Conservation (phyloP, 1,139 yeast genomes). For the Saccharomyces hybrid region DNA sequence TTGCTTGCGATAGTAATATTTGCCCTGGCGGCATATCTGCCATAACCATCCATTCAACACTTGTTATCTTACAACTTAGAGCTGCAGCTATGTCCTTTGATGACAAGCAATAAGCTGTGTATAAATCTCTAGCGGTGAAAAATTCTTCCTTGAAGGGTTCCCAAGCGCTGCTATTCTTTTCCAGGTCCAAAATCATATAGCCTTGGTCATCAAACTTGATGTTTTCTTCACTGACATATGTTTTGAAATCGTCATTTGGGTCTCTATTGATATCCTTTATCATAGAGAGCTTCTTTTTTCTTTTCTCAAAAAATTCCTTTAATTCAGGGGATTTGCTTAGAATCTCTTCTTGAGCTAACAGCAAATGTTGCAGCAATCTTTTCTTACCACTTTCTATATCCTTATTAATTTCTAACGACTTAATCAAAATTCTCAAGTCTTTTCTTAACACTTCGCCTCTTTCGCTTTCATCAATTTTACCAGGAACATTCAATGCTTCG, state of each 20-base stretch:
- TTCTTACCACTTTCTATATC: slow-evolving; percentile 51
- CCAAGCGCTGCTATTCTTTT: slow-evolving; percentile 44
- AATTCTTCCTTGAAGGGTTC: slow-evolving; percentile 69
- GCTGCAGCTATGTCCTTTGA: slow-evolving; percentile 62
- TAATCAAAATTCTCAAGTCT: slow-evolving; percentile 61
- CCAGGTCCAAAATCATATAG: slow-evolving; percentile 27
- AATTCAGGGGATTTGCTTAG: slow-evolving; percentile 32
- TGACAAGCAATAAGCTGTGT: slow-evolving; percentile 58
- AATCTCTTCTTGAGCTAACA: slow-evolving; percentile 58
- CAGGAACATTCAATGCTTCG: slow-evolving; percentile 41
- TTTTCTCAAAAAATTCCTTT: slow-evolving; percentile 26
- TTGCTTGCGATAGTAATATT: slow-evolving; percentile 57
- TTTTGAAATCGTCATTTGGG: slow-evolving; percentile 18
- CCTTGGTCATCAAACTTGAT: slow-evolving; percentile 29
- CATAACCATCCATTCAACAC: slow-evolving; percentile 65
- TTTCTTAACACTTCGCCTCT: slow-evolving; percentile 61
- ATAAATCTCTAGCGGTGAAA: slow-evolving; percentile 63
- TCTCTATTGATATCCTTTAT: not conserved
- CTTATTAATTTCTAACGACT: slow-evolving; percentile 51
- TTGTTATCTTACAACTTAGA: slow-evolving; percentile 52
- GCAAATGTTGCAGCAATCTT: slow-evolving; percentile 53
- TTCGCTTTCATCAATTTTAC: slow-evolving; percentile 29
- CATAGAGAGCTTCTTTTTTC: slow-evolving; percentile 18
- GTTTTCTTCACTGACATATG: slow-evolving; percentile 25
- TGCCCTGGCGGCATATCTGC: slow-evolving; percentile 65